These are phyloP conservation scores for Daldinia bambusicola DNA, from an alignment of 495 filamentous ascomycete species.

Conservation along the genomic window DNA sequence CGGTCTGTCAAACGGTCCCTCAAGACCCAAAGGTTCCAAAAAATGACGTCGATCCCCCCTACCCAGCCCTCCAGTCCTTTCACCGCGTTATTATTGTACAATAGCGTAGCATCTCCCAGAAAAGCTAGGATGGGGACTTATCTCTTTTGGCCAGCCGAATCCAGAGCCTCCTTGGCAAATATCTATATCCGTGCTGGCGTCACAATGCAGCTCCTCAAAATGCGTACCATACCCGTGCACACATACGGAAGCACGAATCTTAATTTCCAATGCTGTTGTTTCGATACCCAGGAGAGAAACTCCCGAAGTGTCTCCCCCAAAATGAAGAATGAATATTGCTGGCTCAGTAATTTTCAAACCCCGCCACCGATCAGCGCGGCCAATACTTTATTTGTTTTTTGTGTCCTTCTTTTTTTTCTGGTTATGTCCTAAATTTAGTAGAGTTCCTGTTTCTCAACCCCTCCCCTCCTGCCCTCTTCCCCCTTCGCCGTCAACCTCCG, in stretches of 20 bases:
- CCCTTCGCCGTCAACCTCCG: slow-evolving; percentile 7
- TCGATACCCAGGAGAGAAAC: background rate
- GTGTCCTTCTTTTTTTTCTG: slow-evolving; percentile 4
- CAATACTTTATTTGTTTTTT: slow-evolving; percentile 12
- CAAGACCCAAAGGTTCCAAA: slow-evolving; percentile 10
- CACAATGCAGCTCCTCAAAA: slow-evolving; percentile 21
- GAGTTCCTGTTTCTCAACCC: slow-evolving; percentile 7
- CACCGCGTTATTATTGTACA: background rate
- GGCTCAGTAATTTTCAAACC: slow-evolving; percentile 5
- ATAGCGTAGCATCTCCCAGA: background rate
- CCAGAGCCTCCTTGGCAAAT: slow-evolving; percentile 3
- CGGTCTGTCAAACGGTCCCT: slow-evolving; percentile 5
- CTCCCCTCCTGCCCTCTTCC: background rate
- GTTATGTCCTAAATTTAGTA: slow-evolving; percentile 33
- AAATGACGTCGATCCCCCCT: slow-evolving; percentile 32
- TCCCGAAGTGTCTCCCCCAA: slow-evolving; percentile 7
- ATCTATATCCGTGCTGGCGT: slow-evolving; percentile 27
- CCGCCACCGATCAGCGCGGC: slow-evolving; percentile 30
- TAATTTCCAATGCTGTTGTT: background rate
- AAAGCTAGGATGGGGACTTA: background rate
- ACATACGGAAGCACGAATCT: slow-evolving; percentile 7
- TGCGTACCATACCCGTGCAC: slow-evolving; percentile 5
- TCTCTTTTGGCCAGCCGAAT: slow-evolving; percentile 18
- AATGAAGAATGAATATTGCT: background rate
- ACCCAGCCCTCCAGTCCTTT: background rate